Evolutionary conservation across 1,284 basidiomycete species (phyloP).

Genomic region (Ganoderma sp.): DNA sequence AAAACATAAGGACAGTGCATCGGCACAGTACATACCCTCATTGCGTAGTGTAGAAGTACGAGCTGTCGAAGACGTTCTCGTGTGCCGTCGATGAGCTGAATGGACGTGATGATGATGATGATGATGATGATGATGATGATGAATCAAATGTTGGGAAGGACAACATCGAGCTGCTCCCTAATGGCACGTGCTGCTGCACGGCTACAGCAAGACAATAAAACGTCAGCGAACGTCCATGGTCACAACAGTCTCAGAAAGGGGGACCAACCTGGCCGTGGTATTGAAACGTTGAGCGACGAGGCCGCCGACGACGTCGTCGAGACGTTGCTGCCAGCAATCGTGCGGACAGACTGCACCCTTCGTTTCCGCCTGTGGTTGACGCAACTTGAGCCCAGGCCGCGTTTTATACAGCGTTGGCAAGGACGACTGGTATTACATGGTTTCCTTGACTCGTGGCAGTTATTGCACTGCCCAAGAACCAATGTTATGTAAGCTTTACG

Average conservation of each 20-base stretch:
- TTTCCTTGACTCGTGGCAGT: slow-evolving; percentile 9
- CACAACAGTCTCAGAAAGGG: background rate
- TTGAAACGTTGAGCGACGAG: background rate
- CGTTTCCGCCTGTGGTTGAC: slow-evolving; percentile 7
- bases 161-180: background rate
- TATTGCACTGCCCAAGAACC: background rate
- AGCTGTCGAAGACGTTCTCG: slow-evolving; percentile 3
- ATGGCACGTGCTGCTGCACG: background rate
- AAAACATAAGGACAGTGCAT: background rate
- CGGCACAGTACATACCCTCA: background rate
- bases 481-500: background rate
- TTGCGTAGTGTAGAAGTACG: slow-evolving; percentile 3
- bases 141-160: background rate
- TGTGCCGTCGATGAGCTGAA: background rate
- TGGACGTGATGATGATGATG: background rate
- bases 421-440: background rate
- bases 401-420: slow-evolving; percentile 7
- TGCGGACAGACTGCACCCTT: background rate
- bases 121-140: background rate
- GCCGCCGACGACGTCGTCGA: background rate
- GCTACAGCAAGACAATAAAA: background rate
- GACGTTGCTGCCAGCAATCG: background rate
- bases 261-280: background rate
- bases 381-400: background rate
- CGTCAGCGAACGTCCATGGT: background rate